Evolutionary conservation across 2,329 filamentous ascomycete genomes (phyloP).

Genomic region (Corinectria fuckeliana): DNA sequence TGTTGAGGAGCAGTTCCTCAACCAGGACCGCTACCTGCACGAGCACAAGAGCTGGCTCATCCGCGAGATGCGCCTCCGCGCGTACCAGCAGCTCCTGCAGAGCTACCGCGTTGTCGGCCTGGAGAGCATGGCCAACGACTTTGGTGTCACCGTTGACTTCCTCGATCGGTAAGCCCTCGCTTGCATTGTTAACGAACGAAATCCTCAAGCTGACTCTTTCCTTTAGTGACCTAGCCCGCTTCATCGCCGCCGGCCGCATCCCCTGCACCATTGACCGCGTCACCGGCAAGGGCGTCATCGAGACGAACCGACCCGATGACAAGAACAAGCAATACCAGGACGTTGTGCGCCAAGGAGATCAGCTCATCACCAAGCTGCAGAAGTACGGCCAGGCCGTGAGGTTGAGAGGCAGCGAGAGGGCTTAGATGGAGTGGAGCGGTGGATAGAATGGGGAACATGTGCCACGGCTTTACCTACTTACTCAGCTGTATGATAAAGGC

Average conservation of each 20-base stretch:
- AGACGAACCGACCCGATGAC: constrained; percentile 96
- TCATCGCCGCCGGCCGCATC: constrained; percentile 93
- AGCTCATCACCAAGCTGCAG: constrained; percentile 97
- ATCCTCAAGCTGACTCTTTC: constrained; percentile 7
- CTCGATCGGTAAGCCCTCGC: constrained; percentile 77
- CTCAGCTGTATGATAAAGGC: constrained; percentile 42
- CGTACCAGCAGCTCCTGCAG: constrained; percentile 96
- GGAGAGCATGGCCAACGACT: constrained; percentile 95
- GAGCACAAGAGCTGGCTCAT: constrained; percentile 98
- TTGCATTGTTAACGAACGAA: not conserved
- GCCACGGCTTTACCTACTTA: constrained; percentile 28
- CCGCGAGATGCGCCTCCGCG: constrained; percentile 94
- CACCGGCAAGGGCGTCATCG: constrained; percentile 93
- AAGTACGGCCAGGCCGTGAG: constrained; percentile 98
- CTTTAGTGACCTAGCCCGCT: constrained; percentile 86
- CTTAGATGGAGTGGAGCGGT: constrained; percentile 53
- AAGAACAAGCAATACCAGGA: constrained; percentile 99
- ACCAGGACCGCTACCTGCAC: constrained; percentile 90
- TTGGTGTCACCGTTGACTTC: constrained; percentile 96
- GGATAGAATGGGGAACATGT: constrained; percentile 17
- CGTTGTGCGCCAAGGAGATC: constrained; percentile 95
- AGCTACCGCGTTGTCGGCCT: constrained; percentile 97
- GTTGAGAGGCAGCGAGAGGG: constrained; percentile 91
- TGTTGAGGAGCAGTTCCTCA: constrained; percentile 93
- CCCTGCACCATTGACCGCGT: constrained; percentile 98